Evolutionary conservation across 2,329 filamentous ascomycete species (phyloP), one percentile per base, ranked within the genome.

Genomic region (Drechslera avenae): DNA sequence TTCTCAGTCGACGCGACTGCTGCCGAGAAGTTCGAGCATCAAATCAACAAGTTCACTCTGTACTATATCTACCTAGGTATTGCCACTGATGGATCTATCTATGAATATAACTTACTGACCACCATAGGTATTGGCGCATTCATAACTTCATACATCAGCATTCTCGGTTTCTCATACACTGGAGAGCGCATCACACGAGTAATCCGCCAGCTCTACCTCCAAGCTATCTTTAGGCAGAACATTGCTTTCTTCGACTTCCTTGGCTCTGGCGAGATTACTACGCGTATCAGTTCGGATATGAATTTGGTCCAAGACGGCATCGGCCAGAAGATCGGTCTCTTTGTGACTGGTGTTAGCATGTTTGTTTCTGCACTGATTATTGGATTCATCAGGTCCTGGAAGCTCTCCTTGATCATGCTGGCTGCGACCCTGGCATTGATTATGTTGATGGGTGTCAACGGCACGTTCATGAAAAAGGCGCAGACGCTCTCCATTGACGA

Each of bases 221-320:
- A 86, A 62, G 73, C 73, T 26, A 75, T 75, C 31, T 72, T 76
- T 46, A 62, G 72, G 9, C 73, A 76, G 42, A 76, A 76, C 46
- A 73, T 76, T 33, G 73, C 70, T 8, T 76, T 73, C 54, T 76
- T 76, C 47, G 94, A 99, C 74, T 95, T 95, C 69, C 82, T 97
- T 9, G 94, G 94, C 43, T 90, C 93, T 19, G 94, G 94, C 57
- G 94, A 97, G 76, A 89, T 97, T 54, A 97, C 93, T 0, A 97
- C 93, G 1, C 86, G 92, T 56, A 97, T 99, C 67, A 97, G 93
- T 0, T 88, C 92, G 16, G 93, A 97, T 73, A 96, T 92, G 55
- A 97, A 96, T 66, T 77, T 96, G 46, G 88, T 99, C 45, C 93
- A 97, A 73, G 92, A 97, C 60, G 94, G 92, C 50, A 90, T 99